These are phyloP conservation scores for Phialocephala sp. DNA, from an alignment of 2,329 filamentous ascomycete genomes.

Conservation along the genomic window DNA sequence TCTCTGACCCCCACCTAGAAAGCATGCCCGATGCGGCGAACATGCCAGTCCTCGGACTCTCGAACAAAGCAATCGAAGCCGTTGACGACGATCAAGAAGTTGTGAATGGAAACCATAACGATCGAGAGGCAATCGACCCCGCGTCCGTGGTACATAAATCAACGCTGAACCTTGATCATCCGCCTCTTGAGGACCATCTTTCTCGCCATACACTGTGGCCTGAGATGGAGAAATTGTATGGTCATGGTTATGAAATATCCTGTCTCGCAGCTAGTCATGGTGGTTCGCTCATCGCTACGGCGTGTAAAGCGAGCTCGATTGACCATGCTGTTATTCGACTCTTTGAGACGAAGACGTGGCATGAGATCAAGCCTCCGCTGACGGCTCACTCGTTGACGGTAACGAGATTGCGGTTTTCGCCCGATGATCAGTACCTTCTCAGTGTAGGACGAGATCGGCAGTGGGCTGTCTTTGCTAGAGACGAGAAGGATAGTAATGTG, in stretches of 20 bases:
- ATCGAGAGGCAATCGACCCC: conserved; percentile 60
- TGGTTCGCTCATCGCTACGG: conserved; percentile 80
- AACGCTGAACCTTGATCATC: conserved; percentile 69
- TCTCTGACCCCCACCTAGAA: conserved; percentile 48
- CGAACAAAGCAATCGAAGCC: conserved; percentile 86
- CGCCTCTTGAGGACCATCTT: conserved; percentile 88
- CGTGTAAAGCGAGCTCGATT: conserved; percentile 88
- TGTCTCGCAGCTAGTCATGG: conserved; percentile 80
- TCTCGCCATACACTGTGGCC: conserved; percentile 93
- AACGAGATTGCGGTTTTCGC: conserved; percentile 80
- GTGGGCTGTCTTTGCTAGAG: conserved; percentile 80
- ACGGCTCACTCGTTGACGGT: conserved; percentile 87
- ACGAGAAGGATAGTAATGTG: conserved; percentile 40
- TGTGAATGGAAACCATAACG: conserved; percentile 50
- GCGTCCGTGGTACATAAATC: conserved; percentile 62
- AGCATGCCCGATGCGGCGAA: conserved; percentile 84
- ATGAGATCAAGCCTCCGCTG: conserved; percentile 82
- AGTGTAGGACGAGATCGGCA: conserved; percentile 92
- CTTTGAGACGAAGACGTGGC: conserved; percentile 87
- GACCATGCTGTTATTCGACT: conserved; percentile 94
- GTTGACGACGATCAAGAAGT: conserved; percentile 57
- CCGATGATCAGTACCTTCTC: conserved; percentile 74
- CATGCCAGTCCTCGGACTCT: conserved; percentile 92
- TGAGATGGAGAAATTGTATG: conserved; percentile 94
- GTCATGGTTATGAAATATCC: conserved; percentile 96